Percentiles rank a stretch among this genome's conserved stretches.
Conservation (phyloP, 164 flowering plant species). For the Liriodendron chinense region DNA sequence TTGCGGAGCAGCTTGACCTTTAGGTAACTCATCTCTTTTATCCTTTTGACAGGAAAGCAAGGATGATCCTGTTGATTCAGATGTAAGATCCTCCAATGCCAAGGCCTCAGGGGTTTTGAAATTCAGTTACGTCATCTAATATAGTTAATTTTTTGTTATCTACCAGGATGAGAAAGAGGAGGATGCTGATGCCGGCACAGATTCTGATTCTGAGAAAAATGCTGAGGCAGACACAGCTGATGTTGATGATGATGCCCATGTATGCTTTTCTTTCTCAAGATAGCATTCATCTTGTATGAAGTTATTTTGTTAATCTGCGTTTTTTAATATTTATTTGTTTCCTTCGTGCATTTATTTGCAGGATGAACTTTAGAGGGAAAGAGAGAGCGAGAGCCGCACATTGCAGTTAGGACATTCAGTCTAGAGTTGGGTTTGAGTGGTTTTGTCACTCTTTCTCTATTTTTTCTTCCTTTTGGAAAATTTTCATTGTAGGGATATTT, state of each 20-base stretch:
- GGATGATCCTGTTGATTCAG: constrained; percentile 68
- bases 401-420: not conserved
- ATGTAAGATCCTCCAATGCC: constrained; percentile 42
- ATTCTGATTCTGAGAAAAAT: constrained; percentile 1
- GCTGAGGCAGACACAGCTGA: not conserved
- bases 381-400: not conserved
- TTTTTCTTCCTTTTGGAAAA: not conserved
- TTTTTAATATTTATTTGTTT: not conserved
- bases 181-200: constrained; percentile 32
- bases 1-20: not conserved
- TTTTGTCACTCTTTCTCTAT: not conserved
- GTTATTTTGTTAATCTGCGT: not conserved
- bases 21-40: not conserved
- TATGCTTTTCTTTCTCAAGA: constrained; percentile 1
- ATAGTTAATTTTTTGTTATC: not conserved
- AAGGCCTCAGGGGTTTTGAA: not conserved
- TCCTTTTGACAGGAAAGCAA: constrained; percentile 56
- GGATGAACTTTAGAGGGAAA: constrained; percentile 9
- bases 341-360: not conserved
- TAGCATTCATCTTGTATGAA: not conserved
- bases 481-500: not conserved
- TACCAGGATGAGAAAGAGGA: constrained; percentile 37
- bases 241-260: not conserved
- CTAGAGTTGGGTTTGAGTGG: not conserved
- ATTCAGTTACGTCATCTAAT: not conserved